Evolutionary conservation across 192 early-diverging fungal species (phyloP).

Genomic region (Podochytrium sp.): DNA sequence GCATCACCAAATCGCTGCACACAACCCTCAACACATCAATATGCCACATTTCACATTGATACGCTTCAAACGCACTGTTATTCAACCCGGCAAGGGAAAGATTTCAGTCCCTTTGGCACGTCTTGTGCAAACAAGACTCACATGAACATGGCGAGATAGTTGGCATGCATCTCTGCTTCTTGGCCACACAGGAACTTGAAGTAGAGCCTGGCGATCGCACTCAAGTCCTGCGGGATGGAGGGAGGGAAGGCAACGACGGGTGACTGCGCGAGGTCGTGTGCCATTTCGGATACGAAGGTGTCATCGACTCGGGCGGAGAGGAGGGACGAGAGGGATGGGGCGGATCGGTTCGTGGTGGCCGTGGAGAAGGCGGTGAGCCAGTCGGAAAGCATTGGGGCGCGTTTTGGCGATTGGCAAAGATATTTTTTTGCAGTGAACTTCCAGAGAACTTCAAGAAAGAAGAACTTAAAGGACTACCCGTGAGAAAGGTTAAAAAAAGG

Average conservation of each 20-base stretch:
- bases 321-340: not conserved
- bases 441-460: too few relatives aligned
- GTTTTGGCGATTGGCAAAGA: too few relatives aligned
- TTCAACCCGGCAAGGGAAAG: not conserved
- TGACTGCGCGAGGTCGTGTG: not conserved
- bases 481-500: too few relatives aligned
- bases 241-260: too few relatives aligned
- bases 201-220: not conserved
- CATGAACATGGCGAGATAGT: not conserved
- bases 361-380: not conserved
- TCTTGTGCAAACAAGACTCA: not conserved
- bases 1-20: not conserved
- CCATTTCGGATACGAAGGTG: not conserved
- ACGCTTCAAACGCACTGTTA: not conserved
- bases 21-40: not conserved
- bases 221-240: too few relatives aligned
- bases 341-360: not conserved
- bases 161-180: not conserved
- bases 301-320: not conserved
- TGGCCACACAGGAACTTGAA: not conserved
- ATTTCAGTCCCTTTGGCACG: not conserved
- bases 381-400: too few relatives aligned
- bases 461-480: too few relatives aligned
- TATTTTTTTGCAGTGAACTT: too few relatives aligned
- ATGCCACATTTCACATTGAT: not conserved